These are phyloP conservation scores for Euphrasia confusa DNA, from an alignment of 257 asterid genomes.

Conservation along the genomic window DNA sequence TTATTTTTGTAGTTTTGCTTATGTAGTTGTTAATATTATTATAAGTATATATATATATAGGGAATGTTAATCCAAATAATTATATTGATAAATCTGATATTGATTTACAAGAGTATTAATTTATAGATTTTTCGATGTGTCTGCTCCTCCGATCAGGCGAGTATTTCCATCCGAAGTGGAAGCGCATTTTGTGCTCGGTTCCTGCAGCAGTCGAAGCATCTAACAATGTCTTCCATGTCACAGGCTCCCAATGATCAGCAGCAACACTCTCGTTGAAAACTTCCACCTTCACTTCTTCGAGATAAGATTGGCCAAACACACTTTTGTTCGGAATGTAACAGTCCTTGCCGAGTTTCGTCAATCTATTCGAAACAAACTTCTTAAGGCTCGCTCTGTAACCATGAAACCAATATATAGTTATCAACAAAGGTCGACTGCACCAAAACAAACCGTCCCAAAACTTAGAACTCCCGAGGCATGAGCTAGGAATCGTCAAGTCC, in stretches of 20 bases:
- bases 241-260: constrained; percentile 12
- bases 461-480: neutral
- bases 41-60: no score
- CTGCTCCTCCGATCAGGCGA: no score
- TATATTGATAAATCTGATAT: no score
- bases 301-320: neutral
- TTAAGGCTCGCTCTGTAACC: neutral
- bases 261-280: neutral
- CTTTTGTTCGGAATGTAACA: neutral
- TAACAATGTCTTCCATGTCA: constrained; percentile 9
- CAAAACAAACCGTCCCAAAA: neutral
- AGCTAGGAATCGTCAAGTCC: neutral
- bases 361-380: neutral
- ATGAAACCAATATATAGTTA: neutral
- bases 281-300: constrained; percentile 15
- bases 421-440: neutral
- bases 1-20: no score
- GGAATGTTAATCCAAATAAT: no score
- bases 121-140: no score
- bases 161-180: neutral
- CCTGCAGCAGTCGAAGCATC: neutral
- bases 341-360: neutral
- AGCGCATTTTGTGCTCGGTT: neutral
- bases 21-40: no score
- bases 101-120: no score